Evolutionary conservation across 257 asterid species (phyloP).

Genomic region (Forsythia viridissima): DNA sequence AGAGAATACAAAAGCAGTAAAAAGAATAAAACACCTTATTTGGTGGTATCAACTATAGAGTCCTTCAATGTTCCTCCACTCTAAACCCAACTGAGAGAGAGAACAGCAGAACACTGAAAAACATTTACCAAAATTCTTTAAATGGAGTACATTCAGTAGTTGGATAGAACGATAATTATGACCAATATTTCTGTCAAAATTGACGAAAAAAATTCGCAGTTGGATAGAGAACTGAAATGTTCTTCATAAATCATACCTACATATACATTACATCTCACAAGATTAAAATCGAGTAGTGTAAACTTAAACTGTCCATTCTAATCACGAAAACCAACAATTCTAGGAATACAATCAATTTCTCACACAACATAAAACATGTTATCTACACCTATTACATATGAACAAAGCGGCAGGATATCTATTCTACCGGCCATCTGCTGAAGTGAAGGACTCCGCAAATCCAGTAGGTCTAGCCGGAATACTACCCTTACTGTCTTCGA

Average conservation of each 20-base stretch:
- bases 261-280: conserved; percentile 15
- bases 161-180: neutral
- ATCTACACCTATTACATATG: conserved; percentile 23
- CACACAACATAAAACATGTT: conserved; percentile 17
- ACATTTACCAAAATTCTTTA: too few relatives aligned
- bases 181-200: neutral
- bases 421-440: conserved; percentile 71
- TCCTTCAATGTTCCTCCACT: too few relatives aligned
- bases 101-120: too few relatives aligned
- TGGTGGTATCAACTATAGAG: too few relatives aligned
- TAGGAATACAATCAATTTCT: conserved; percentile 2
- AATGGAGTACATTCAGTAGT: too few relatives aligned
- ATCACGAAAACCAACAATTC: neutral
- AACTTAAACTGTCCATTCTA: neutral
- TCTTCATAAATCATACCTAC: neutral
- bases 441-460: conserved; percentile 88
- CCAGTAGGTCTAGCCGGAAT: conserved; percentile 87
- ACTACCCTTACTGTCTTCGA: conserved; percentile 86
- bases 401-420: neutral
- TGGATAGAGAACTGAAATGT: neutral
- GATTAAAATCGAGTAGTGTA: neutral
- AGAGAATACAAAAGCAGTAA: too few relatives aligned
- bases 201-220: neutral
- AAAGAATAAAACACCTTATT: too few relatives aligned
- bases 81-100: too few relatives aligned